Percentiles rank a stretch among this genome's conserved stretches.
Evolutionary conservation across 2,329 filamentous ascomycete genomes (phyloP).

Genomic region (Aspergillus texensis): DNA sequence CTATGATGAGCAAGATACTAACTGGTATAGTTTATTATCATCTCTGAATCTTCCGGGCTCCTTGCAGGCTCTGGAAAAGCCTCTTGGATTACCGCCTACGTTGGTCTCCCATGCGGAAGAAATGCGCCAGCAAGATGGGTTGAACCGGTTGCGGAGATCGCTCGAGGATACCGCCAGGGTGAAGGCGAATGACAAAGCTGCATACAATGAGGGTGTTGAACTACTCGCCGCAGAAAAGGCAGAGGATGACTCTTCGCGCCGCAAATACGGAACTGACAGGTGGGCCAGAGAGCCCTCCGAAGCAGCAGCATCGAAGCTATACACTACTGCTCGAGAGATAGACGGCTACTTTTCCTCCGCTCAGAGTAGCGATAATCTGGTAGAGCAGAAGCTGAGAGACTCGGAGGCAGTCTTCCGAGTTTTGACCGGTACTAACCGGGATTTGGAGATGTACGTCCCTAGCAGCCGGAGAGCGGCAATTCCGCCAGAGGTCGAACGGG

Average conservation of each 20-base stretch:
- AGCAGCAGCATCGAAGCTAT: slow-evolving; percentile 71
- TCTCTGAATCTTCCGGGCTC: slow-evolving; percentile 89
- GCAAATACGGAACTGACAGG: slow-evolving; percentile 81
- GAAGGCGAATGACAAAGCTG: slow-evolving; percentile 73
- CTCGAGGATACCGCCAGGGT: slow-evolving; percentile 90
- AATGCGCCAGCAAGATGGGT: slow-evolving; percentile 84
- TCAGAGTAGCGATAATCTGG: slow-evolving; percentile 66
- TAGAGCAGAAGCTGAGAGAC: slow-evolving; percentile 76
- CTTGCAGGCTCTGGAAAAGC: slow-evolving; percentile 91
- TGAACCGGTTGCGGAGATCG: slow-evolving; percentile 74
- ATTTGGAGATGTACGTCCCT: slow-evolving; percentile 85
- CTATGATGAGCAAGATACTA: slow-evolving; percentile 11
- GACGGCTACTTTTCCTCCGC: slow-evolving; percentile 81
- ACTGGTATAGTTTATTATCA: slow-evolving; percentile 59
- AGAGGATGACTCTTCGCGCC: slow-evolving; percentile 75
- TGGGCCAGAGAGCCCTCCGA: slow-evolving; percentile 75
- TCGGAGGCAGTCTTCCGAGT: slow-evolving; percentile 75
- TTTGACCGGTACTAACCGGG: slow-evolving; percentile 76
- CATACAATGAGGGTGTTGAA: slow-evolving; percentile 82
- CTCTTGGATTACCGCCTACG: slow-evolving; percentile 81
- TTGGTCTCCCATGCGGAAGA: slow-evolving; percentile 91
- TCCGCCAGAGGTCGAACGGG: slow-evolving; percentile 76
- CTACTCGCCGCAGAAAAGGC: slow-evolving; percentile 77
- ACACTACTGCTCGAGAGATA: slow-evolving; percentile 75
- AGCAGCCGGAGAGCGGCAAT: slow-evolving; percentile 78